These are phyloP conservation scores for Coemansia sp. DNA, from an alignment of 192 early-diverging fungal genomes.

Conservation along the genomic window DNA sequence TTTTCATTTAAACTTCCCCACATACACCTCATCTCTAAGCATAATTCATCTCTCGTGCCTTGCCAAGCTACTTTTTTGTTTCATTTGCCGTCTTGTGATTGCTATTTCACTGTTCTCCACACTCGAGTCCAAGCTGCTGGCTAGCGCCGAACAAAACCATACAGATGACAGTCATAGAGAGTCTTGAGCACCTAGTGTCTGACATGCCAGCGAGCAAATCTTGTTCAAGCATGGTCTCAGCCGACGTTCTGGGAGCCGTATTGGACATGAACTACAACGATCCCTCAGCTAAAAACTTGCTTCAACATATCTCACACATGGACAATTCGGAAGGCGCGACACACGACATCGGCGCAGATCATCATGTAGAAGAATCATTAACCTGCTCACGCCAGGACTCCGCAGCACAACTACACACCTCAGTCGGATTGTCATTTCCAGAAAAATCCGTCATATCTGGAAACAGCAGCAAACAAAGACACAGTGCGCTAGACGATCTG, in stretches of 20 bases:
- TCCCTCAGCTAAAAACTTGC: background rate
- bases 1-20: background rate
- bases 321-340: too few species aligned
- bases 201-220: background rate
- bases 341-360: too few species aligned
- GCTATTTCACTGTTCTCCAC: background rate
- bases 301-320: background rate
- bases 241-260: background rate
- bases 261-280: background rate
- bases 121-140: background rate
- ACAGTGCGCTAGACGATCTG: too few species aligned
- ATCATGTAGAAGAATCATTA: too few species aligned
- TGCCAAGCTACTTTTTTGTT: background rate
- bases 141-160: background rate
- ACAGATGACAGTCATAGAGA: constrained; percentile 5
- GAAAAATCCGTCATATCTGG: too few species aligned
- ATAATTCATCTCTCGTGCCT: background rate
- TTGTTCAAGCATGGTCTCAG: background rate
- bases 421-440: too few species aligned
- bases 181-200: background rate
- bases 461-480: too few species aligned
- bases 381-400: too few species aligned
- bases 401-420: too few species aligned
- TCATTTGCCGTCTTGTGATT: background rate
- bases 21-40: background rate